These are phyloP conservation scores for Mycena epipterygia DNA, from an alignment of 768 basidiomycete species.

Conservation along the genomic window DNA sequence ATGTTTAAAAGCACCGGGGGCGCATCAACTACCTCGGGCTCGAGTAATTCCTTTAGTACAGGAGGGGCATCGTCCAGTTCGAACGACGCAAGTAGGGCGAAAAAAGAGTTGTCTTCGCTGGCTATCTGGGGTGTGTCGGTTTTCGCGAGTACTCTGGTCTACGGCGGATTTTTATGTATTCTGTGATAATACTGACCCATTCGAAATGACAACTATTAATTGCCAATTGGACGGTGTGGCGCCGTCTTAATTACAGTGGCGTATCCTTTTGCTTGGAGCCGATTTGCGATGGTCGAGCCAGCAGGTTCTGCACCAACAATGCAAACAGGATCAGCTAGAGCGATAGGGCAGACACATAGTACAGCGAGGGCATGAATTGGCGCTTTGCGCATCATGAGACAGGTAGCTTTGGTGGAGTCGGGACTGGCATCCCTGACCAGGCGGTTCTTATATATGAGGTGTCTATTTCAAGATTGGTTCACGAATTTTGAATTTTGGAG, in stretches of 20 bases:
- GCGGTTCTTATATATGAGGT: conserved; percentile 19
- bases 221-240: background rate
- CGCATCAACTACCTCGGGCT: background rate
- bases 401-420: conserved; percentile 12
- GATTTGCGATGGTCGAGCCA: conserved; percentile 8
- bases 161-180: too few species aligned
- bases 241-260: background rate
- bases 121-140: background rate
- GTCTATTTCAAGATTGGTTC: conserved; percentile 13
- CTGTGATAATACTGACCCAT: background rate
- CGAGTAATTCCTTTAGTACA: background rate
- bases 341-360: conserved; percentile 14
- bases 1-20: background rate
- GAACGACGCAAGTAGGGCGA: background rate
- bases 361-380: conserved; percentile 19
- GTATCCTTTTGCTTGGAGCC: conserved; percentile 12
- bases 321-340: conserved; percentile 18
- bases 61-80: background rate
- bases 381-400: conserved; percentile 18
- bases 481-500: too few species aligned
- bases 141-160: background rate
- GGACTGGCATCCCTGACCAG: conserved; percentile 17
- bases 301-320: conserved; percentile 21
- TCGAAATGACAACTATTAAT: background rate
- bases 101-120: background rate